These are phyloP conservation scores for Dothideomycetes sp. DNA, from an alignment of 2,329 filamentous ascomycete species.

Conservation along the genomic window DNA sequence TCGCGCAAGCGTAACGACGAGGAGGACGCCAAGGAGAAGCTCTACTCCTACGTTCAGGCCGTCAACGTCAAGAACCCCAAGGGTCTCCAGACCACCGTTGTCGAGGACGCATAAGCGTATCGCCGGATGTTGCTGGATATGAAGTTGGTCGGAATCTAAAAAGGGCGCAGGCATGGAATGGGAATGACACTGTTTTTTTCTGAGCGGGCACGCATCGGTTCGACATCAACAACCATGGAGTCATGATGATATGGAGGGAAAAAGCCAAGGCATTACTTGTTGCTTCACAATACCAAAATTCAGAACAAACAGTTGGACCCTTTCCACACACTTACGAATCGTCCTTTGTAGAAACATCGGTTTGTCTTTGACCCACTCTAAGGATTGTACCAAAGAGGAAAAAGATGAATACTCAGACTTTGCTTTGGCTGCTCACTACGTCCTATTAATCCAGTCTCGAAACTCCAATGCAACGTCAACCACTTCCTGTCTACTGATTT, in stretches of 20 bases:
- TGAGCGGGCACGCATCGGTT: conserved; percentile 11
- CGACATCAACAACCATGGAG: conserved; percentile 12
- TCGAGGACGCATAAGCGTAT: conserved; percentile 51
- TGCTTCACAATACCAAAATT: conserved; percentile 13
- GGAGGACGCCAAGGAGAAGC: conserved; percentile 98
- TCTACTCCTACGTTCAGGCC: conserved; percentile 99
- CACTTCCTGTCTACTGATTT: too few relatives aligned
- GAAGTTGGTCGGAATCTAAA: conserved; percentile 4
- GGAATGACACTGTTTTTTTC: conserved; percentile 14
- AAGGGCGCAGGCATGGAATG: conserved; percentile 8
- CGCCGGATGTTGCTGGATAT: conserved; percentile 3
- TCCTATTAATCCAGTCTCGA: too few relatives aligned
- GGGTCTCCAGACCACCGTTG: conserved; percentile 87
- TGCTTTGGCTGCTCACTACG: too few relatives aligned
- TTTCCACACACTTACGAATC: too few relatives aligned
- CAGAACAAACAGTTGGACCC: conserved; percentile 12
- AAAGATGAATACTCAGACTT: too few relatives aligned
- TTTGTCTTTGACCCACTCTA: too few relatives aligned
- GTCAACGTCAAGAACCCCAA: conserved; percentile 99
- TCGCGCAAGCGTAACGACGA: conserved; percentile 99
- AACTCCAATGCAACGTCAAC: too few relatives aligned
- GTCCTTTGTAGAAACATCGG: too few relatives aligned
- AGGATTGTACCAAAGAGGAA: too few relatives aligned
- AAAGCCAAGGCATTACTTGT: conserved; percentile 10
- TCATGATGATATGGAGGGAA: conserved; percentile 10